Evolutionary conservation across 1,284 basidiomycete species (phyloP).

Genomic region (Blastosporella zonata): DNA sequence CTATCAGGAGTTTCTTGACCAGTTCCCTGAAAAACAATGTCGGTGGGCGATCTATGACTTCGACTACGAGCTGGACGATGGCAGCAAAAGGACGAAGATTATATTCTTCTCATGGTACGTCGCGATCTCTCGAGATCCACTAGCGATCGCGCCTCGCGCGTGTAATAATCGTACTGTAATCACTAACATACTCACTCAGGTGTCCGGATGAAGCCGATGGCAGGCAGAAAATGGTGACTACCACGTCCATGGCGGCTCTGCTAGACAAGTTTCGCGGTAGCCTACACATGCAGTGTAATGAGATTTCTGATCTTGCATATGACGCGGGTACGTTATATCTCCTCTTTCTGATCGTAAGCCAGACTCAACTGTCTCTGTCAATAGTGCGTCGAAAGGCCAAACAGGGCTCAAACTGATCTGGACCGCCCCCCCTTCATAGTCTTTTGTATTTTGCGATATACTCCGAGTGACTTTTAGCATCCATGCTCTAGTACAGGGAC

Average conservation of each 20-base stretch:
- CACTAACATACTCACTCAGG: slow-evolving; percentile 46
- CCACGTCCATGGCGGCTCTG: slow-evolving; percentile 75
- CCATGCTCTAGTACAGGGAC: no score
- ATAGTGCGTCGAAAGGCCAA: slow-evolving; percentile 34
- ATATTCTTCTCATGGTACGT: slow-evolving; percentile 82
- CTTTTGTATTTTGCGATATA: no score
- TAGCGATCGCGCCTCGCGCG: neutral
- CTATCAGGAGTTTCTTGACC: slow-evolving; percentile 78
- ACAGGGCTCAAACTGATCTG: no score
- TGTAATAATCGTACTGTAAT: neutral
- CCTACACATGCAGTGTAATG: slow-evolving; percentile 94
- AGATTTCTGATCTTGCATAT: slow-evolving; percentile 73
- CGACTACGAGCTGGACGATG: slow-evolving; percentile 78
- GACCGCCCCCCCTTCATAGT: slow-evolving; percentile 2
- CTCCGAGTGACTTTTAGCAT: no score
- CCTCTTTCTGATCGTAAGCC: no score
- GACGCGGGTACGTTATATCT: slow-evolving; percentile 62
- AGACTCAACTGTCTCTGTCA: no score
- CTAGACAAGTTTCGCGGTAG: slow-evolving; percentile 70
- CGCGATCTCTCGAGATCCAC: slow-evolving; percentile 6
- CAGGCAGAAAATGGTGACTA: slow-evolving; percentile 94
- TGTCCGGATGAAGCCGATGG: slow-evolving; percentile 85
- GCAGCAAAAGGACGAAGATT: slow-evolving; percentile 89
- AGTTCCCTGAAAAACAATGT: slow-evolving; percentile 77
- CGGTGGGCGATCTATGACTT: slow-evolving; percentile 95